Evolutionary conservation across 257 asterid species (phyloP).

Genomic region (Gentiana macrophylla): DNA sequence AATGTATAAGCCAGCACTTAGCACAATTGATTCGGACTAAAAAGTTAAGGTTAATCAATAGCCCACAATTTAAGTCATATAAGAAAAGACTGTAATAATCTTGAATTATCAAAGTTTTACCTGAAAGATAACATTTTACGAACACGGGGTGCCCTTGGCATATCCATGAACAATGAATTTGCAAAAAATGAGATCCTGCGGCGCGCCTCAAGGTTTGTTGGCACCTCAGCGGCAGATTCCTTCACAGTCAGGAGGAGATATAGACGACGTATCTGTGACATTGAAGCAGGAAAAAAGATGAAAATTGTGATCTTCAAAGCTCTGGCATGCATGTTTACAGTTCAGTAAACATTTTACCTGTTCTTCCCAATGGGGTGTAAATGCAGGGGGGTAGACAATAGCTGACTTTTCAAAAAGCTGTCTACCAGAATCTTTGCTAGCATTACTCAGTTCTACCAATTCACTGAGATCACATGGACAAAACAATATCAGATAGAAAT

Average conservation of each 20-base stretch:
- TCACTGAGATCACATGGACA: constrained; percentile 46
- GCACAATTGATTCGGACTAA: not conserved
- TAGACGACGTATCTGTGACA: constrained; percentile 78
- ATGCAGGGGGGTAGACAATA: constrained; percentile 69
- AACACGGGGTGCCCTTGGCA: constrained; percentile 98
- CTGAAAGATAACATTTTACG: constrained; percentile 98
- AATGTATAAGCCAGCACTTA: not conserved
- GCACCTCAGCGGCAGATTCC: constrained; percentile 91
- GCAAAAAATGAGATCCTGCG: constrained; percentile 88
- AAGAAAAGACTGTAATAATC: no score
- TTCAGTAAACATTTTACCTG: constrained; percentile 40
- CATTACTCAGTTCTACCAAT: constrained; percentile 68
- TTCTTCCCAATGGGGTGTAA: constrained; percentile 94
- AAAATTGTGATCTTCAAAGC: no score
- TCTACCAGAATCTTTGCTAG: constrained; percentile 74
- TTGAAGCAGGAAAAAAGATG: constrained; percentile 7
- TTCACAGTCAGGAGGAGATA: constrained; percentile 88
- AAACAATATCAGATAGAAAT: not conserved
- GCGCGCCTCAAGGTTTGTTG: constrained; percentile 93
- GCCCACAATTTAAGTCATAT: no score
- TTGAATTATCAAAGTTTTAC: constrained; percentile 15
- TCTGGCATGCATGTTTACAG: not conserved
- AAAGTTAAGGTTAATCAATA: not conserved
- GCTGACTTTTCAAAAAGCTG: constrained; percentile 71
- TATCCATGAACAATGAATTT: constrained; percentile 90